Conservation (phyloP, 768 basidiomycete species). For the Pisolithus marmoratus region DNA sequence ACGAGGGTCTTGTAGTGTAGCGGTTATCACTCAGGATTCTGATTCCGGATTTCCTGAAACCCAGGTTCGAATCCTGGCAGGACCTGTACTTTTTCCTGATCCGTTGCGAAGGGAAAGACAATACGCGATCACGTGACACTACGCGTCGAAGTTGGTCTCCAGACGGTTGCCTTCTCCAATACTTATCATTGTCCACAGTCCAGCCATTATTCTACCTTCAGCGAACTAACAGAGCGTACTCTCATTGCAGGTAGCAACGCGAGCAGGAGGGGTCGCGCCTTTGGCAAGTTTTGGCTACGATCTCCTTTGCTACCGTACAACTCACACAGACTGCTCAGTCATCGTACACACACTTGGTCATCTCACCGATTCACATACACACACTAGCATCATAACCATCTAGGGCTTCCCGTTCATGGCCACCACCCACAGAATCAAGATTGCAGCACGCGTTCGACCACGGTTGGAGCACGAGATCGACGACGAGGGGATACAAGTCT, state of each 20-base stretch:
- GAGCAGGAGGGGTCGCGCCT: too few relatives aligned
- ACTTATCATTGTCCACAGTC: too few relatives aligned
- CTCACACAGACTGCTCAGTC: not conserved
- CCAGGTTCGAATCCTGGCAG: slow-evolving; percentile 7
- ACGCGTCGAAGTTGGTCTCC: not conserved
- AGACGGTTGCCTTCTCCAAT: too few relatives aligned
- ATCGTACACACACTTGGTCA: not conserved
- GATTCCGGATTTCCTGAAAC: slow-evolving; percentile 10
- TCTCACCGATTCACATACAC: not conserved
- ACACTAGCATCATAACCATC: not conserved
- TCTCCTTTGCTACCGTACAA: not conserved
- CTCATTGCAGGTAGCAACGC: too few relatives aligned
- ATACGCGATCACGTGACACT: not conserved
- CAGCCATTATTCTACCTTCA: too few relatives aligned
- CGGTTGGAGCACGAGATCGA: slow-evolving; percentile 54
- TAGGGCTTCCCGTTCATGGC: slow-evolving; percentile 10
- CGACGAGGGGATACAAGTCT: slow-evolving; percentile 55
- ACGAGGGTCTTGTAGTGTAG: slow-evolving; percentile 29
- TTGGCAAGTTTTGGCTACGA: too few relatives aligned
- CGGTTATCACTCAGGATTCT: slow-evolving; percentile 38
- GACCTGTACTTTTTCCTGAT: not conserved
- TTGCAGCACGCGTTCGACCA: slow-evolving; percentile 68
- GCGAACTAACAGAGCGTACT: too few relatives aligned
- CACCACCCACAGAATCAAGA: slow-evolving; percentile 50
- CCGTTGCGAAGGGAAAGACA: not conserved